Evolutionary conservation across 192 early-diverging fungal genomes (phyloP).

Genomic region (Paraglomus brasilianum): DNA sequence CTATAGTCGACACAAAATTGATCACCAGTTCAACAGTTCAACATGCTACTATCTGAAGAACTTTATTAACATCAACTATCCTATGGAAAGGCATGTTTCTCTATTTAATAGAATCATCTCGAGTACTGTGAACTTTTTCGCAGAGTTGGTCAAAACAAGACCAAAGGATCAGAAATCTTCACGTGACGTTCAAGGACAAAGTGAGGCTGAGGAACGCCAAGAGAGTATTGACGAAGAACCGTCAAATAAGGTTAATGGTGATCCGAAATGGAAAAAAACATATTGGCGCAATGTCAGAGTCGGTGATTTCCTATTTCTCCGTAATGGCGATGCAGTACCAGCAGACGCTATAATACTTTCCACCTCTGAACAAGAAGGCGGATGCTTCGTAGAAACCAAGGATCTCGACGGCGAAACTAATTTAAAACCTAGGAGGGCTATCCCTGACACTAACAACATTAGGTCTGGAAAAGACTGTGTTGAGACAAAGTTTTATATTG

Average conservation of each 20-base stretch:
- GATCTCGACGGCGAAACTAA: conserved; percentile 99
- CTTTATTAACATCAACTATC: conserved; percentile 50
- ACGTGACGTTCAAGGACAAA: too few relatives aligned
- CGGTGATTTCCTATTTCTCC: conserved; percentile 84
- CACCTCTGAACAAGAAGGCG: conserved; percentile 71
- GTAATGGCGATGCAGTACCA: conserved; percentile 80
- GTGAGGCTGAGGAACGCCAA: too few relatives aligned
- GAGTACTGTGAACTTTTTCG: neutral
- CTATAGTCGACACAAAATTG: conserved; percentile 80
- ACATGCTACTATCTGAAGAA: conserved; percentile 43
- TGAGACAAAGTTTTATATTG: conserved; percentile 60
- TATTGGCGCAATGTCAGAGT: conserved; percentile 73
- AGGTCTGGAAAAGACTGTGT: conserved; percentile 73
- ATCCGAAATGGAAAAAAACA: conserved; percentile 48
- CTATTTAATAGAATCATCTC: conserved; percentile 22
- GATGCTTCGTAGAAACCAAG: conserved; percentile 91
- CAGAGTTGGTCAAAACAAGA: neutral
- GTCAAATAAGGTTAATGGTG: conserved; percentile 23
- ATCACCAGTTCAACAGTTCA: conserved; percentile 79
- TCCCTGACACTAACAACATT: conserved; percentile 66
- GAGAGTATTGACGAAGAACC: neutral
- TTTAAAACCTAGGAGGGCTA: conserved; percentile 74
- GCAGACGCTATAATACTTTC: conserved; percentile 83
- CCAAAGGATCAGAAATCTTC: neutral
- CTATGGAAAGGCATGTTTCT: conserved; percentile 2